Percentiles rank a stretch among this genome's conserved stretches.
These are phyloP conservation scores for Baeospora myosura DNA, from an alignment of 1,284 basidiomycete genomes.

Conservation along the genomic window DNA sequence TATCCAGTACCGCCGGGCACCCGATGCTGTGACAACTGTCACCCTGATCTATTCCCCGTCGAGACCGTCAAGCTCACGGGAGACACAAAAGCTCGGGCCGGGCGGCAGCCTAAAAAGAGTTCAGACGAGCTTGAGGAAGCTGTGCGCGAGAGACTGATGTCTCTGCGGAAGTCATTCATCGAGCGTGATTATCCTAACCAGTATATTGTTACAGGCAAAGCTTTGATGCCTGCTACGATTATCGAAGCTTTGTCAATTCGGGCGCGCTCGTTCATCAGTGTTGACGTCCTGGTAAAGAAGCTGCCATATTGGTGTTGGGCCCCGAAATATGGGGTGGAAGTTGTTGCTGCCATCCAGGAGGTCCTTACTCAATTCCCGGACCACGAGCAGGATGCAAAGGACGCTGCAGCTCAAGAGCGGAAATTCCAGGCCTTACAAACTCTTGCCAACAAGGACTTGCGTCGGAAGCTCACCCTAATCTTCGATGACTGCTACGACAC, in stretches of 20 bases:
- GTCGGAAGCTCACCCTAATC: too few species aligned
- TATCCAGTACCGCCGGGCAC: slow-evolving; percentile 6
- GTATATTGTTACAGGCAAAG: slow-evolving; percentile 9
- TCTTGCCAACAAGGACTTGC: too few species aligned
- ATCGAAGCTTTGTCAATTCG: background rate
- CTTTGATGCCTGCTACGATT: background rate
- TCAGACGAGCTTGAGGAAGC: background rate
- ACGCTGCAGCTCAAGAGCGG: background rate
- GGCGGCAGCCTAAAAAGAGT: background rate
- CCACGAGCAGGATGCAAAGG: background rate
- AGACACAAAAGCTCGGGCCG: too few species aligned
- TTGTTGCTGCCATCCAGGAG: background rate
- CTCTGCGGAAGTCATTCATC: slow-evolving; percentile 5
- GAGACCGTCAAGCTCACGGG: slow-evolving; percentile 6
- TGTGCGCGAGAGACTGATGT: background rate
- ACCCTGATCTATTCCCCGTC: slow-evolving; percentile 8
- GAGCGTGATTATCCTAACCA: slow-evolving; percentile 1
- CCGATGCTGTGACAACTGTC: slow-evolving; percentile 16
- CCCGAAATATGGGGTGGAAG: background rate
- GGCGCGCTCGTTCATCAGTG: background rate
- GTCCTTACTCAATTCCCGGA: background rate
- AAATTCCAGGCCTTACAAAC: too few species aligned
- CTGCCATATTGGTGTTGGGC: background rate
- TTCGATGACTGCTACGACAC: too few species aligned
- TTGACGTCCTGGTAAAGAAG: background rate